phyloP scores from a whole-genome alignment of 1,139 yeast genomes.

The Lodderomyces metapsilosis region DNA sequence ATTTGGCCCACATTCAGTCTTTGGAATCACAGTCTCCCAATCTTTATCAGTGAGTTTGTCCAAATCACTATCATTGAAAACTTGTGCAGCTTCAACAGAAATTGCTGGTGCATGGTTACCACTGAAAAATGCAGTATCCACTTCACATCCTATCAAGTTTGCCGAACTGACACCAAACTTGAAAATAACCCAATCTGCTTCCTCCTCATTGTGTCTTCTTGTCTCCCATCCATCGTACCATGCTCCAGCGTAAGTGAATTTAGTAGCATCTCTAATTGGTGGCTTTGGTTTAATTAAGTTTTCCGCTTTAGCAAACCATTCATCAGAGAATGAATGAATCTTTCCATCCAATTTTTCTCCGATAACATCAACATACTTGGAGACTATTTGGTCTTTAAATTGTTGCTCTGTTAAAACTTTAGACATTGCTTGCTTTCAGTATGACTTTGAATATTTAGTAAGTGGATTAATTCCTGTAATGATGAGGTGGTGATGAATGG shows the following conservation, averaged over 20 bases:
- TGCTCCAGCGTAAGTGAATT: slow-evolving; percentile 82
- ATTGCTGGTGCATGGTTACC: slow-evolving; percentile 94
- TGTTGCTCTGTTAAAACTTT: slow-evolving; percentile 33
- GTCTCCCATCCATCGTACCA: slow-evolving; percentile 99
- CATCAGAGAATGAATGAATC: slow-evolving; percentile 70
- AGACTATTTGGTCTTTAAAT: slow-evolving; percentile 46
- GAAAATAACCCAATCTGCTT: slow-evolving; percentile 83
- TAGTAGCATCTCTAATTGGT: slow-evolving; percentile 78
- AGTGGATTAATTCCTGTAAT: too few relatives aligned
- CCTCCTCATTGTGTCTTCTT: slow-evolving; percentile 81
- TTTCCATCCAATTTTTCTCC: slow-evolving; percentile 82
- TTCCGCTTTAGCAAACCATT: slow-evolving; percentile 94
- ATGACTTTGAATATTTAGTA: background rate
- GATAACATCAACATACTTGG: slow-evolving; percentile 65
- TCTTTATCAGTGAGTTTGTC: slow-evolving; percentile 11
- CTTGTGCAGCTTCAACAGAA: slow-evolving; percentile 72
- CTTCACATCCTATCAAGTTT: slow-evolving; percentile 73
- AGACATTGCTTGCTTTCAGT: slow-evolving; percentile 22
- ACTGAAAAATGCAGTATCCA: slow-evolving; percentile 89
- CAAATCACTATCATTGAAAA: slow-evolving; percentile 29
- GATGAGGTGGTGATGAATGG: too few relatives aligned
- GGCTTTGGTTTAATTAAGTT: slow-evolving; percentile 78
- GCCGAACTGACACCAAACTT: slow-evolving; percentile 86
- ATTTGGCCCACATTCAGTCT: slow-evolving; percentile 82
- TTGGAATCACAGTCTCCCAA: slow-evolving; percentile 72